A percentile compares a stretch with the other conserved stretches of the same genome.
phyloP scores from a whole-genome alignment of 495 filamentous ascomycete genomes.

The Xylaria curta region DNA sequence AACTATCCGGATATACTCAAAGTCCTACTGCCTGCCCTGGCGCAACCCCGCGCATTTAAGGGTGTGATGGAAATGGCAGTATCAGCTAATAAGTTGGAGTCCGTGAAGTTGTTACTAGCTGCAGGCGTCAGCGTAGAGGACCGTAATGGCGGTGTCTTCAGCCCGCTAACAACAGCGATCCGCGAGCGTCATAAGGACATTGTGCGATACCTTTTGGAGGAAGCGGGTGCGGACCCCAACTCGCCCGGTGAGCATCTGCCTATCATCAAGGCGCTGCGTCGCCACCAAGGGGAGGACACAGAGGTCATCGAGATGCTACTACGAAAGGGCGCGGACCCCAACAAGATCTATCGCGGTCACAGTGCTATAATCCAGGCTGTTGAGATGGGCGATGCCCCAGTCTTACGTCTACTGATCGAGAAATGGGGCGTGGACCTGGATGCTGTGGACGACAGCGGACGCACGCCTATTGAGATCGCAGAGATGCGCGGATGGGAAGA shows the following conservation, averaged over 20 bases:
- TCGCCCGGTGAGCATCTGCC: conserved; percentile 61
- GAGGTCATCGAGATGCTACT: conserved; percentile 57
- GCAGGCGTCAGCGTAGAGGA: conserved; percentile 60
- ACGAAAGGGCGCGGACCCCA: conserved; percentile 59
- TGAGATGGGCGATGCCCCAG: conserved; percentile 50
- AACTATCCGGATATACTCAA: conserved; percentile 52
- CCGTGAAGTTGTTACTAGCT: conserved; percentile 53
- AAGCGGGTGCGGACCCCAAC: conserved; percentile 59
- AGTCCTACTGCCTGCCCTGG: conserved; percentile 51
- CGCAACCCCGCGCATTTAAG: conserved; percentile 54
- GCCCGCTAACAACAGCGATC: conserved; percentile 60
- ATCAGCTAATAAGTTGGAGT: conserved; percentile 52
- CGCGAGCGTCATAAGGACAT: conserved; percentile 58
- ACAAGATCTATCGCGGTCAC: conserved; percentile 61
- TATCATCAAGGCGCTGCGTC: conserved; percentile 60
- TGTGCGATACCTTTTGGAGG: conserved; percentile 55
- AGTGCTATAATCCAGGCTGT: conserved; percentile 59
- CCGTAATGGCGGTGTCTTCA: conserved; percentile 64
- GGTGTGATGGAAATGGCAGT: conserved; percentile 64
- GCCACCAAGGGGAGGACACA: conserved; percentile 52
- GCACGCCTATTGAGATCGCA: conserved; percentile 47
- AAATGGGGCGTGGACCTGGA: conserved; percentile 51
- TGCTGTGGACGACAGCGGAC: conserved; percentile 48
- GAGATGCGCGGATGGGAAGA: conserved; percentile 47
- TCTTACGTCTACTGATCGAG: conserved; percentile 53